A percentile compares a stretch with the other conserved stretches of the same genome.
These are phyloP conservation scores for Aechmea fasciata DNA, from an alignment of 176 grass and related monocot genomes.

Conservation along the genomic window DNA sequence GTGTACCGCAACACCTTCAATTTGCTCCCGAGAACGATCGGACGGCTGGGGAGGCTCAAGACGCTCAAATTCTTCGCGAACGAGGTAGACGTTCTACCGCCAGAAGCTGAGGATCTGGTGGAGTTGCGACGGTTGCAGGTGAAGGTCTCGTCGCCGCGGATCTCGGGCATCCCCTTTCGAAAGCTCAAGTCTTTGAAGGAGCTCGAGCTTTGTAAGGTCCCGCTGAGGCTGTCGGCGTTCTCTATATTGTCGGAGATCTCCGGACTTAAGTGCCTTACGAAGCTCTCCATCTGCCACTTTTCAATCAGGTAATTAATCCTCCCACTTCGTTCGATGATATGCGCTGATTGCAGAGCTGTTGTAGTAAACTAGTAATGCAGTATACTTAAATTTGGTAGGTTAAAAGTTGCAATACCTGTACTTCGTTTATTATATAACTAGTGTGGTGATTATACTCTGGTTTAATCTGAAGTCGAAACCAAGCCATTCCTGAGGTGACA, in stretches of 20 bases:
- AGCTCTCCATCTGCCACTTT: slow-evolving; percentile 73
- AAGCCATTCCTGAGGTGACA: too few species aligned
- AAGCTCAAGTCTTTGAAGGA: slow-evolving; percentile 69
- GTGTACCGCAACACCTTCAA: slow-evolving; percentile 75
- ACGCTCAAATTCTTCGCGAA: slow-evolving; percentile 90
- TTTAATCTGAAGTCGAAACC: too few species aligned
- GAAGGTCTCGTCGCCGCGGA: slow-evolving; percentile 70
- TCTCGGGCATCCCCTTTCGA: slow-evolving; percentile 43
- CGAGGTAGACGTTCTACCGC: slow-evolving; percentile 77
- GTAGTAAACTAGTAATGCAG: too few species aligned
- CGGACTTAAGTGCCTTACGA: slow-evolving; percentile 58
- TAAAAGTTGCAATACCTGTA: too few species aligned
- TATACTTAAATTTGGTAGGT: too few species aligned
- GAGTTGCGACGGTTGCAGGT: slow-evolving; percentile 67
- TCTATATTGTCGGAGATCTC: slow-evolving; percentile 69
- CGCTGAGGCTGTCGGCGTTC: slow-evolving; percentile 56
- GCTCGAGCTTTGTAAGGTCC: slow-evolving; percentile 69
- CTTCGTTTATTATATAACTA: too few species aligned
- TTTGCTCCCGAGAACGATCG: slow-evolving; percentile 53
- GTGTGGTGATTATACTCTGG: too few species aligned
- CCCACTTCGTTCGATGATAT: background rate
- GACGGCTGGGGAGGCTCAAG: slow-evolving; percentile 39
- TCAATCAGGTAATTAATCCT: slow-evolving; percentile 53
- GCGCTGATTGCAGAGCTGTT: too few species aligned
- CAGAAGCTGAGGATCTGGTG: slow-evolving; percentile 54